Evolutionary conservation across 495 filamentous ascomycete species (phyloP).

Genomic region (Chaetomium fimeti): DNA sequence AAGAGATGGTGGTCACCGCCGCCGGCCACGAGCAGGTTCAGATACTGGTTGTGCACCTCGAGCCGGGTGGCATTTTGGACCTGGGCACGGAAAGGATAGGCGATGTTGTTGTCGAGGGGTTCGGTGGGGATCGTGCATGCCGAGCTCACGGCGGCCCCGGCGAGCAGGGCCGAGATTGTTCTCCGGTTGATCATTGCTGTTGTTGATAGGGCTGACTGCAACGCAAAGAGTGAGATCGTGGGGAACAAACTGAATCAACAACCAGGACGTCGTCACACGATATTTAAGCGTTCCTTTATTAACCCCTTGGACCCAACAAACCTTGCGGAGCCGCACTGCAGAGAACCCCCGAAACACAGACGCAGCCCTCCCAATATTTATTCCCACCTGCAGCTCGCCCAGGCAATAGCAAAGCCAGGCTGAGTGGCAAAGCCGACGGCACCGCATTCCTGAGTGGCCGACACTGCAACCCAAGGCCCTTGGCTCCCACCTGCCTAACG

Average conservation of each 20-base stretch:
- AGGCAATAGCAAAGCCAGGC: neutral
- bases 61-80: constrained; percentile 52
- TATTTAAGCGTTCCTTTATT: neutral
- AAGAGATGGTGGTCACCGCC: constrained; percentile 53
- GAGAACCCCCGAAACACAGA: neutral
- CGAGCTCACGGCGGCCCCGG: constrained; percentile 29
- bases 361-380: constrained; percentile 15
- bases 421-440: constrained; percentile 1
- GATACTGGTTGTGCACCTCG: constrained; percentile 48
- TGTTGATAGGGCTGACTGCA: neutral
- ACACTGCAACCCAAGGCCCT: neutral
- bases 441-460: neutral
- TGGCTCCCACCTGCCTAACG: constrained; percentile 16
- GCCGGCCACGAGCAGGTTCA: constrained; percentile 51
- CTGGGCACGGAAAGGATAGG: constrained; percentile 45
- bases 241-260: neutral
- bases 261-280: neutral
- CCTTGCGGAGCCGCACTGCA: neutral
- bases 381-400: constrained; percentile 5
- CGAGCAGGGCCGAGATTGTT: constrained; percentile 31
- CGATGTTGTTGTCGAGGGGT: constrained; percentile 43
- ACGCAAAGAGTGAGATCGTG: neutral
- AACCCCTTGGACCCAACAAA: neutral
- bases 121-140: constrained; percentile 44
- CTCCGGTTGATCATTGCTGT: constrained; percentile 26